A percentile compares a stretch with the other conserved stretches of the same genome.
These are phyloP conservation scores for Cystobasidium tubakii DNA, from an alignment of 768 basidiomycete species.

Conservation along the genomic window DNA sequence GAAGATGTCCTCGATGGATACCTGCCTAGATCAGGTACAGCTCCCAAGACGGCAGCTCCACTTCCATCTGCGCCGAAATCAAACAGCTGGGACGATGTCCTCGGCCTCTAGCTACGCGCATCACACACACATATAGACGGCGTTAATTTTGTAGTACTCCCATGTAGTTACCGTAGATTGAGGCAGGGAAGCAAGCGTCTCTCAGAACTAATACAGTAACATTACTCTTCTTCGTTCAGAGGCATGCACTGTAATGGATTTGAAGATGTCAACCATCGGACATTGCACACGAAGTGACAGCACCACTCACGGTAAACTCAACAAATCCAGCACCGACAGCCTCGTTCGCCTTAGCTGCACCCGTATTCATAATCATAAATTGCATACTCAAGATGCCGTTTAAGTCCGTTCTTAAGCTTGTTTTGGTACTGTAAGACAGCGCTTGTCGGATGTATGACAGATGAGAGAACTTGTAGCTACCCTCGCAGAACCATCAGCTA, in stretches of 20 bases:
- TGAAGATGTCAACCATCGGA: background rate
- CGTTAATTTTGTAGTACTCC: background rate
- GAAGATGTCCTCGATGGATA: constrained; percentile 35
- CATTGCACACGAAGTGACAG: background rate
- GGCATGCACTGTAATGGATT: constrained; percentile 12
- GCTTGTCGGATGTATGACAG: constrained; percentile 67
- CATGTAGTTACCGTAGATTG: background rate
- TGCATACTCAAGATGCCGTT: constrained; percentile 80
- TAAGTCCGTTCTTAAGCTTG: constrained; percentile 76
- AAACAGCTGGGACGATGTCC: constrained; percentile 26
- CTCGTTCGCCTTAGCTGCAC: constrained; percentile 39
- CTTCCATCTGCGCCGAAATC: background rate
- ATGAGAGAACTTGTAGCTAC: constrained; percentile 76
- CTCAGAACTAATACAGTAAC: background rate
- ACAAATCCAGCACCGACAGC: constrained; percentile 61
- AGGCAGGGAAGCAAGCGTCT: no score
- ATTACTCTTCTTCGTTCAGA: constrained; percentile 22
- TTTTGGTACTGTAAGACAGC: constrained; percentile 74
- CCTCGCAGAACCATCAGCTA: background rate
- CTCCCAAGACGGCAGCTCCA: background rate
- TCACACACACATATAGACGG: background rate
- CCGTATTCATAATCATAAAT: constrained; percentile 69
- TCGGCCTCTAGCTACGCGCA: background rate
- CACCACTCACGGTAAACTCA: constrained; percentile 71
- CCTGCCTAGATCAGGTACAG: background rate